These are phyloP conservation scores for Yamadazyma buinensis DNA, from an alignment of 1,139 yeast species.

Conservation along the genomic window DNA sequence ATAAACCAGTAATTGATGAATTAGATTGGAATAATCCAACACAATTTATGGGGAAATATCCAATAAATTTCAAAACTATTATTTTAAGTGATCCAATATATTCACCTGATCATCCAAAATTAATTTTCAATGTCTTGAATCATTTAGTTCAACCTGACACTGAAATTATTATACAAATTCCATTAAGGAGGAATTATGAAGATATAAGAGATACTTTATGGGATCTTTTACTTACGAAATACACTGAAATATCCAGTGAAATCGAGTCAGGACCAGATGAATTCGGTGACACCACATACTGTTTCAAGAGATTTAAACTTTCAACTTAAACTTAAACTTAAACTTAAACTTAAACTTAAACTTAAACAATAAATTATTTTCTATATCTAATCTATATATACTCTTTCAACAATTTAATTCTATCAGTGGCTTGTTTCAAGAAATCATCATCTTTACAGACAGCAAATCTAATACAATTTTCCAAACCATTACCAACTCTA, in stretches of 20 bases:
- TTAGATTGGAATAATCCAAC: slow-evolving; percentile 76
- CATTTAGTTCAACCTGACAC: slow-evolving; percentile 33
- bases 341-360: too few species aligned
- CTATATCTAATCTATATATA: slow-evolving; percentile 36
- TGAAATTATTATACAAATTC: slow-evolving; percentile 65
- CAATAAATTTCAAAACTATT: slow-evolving; percentile 48
- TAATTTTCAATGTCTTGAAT: slow-evolving; percentile 60
- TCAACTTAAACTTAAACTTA: too few species aligned
- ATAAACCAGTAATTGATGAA: slow-evolving; percentile 33
- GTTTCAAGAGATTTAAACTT: slow-evolving; percentile 49
- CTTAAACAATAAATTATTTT: too few species aligned
- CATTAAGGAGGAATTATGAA: slow-evolving; percentile 65
- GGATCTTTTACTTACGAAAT: slow-evolving; percentile 40
- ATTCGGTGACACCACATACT: slow-evolving; percentile 69
- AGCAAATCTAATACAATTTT: slow-evolving; percentile 86
- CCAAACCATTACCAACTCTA: slow-evolving; percentile 71
- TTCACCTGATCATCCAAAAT: slow-evolving; percentile 72
- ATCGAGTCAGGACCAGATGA: slow-evolving; percentile 74
- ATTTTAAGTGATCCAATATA: slow-evolving; percentile 87
- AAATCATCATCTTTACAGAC: slow-evolving; percentile 88
- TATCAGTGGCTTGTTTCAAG: slow-evolving; percentile 74
- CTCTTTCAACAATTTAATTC: slow-evolving; percentile 66
- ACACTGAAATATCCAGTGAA: slow-evolving; percentile 20
- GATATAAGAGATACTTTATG: slow-evolving; percentile 61
- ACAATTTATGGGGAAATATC: slow-evolving; percentile 24